These are phyloP conservation scores for Dichotomocladium elegans DNA, from an alignment of 371 early-diverging fungal species.

Conservation along the genomic window DNA sequence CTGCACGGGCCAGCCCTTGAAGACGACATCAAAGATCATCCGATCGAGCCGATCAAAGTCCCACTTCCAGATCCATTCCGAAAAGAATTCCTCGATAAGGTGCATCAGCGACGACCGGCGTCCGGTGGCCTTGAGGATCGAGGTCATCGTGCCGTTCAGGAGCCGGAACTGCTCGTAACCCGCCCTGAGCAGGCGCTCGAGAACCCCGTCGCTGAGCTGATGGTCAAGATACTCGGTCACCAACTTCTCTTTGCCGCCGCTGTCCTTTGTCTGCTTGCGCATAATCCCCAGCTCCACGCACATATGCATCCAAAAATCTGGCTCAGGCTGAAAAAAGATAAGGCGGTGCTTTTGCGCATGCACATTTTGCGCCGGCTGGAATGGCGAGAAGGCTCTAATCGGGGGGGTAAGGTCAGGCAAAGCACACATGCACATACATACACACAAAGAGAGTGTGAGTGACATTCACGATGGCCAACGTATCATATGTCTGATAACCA, in stretches of 20 bases:
- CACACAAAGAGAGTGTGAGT: not conserved
- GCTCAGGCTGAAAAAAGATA: slow-evolving; percentile 66
- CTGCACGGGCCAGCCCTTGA: slow-evolving; percentile 42
- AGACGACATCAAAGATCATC: slow-evolving; percentile 33
- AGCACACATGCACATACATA: not conserved
- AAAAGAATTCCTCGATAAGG: slow-evolving; percentile 59
- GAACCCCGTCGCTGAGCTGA: slow-evolving; percentile 53
- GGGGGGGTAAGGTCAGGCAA: not conserved
- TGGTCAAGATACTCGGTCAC: slow-evolving; percentile 61
- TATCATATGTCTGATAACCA: no score
- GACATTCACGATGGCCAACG: no score
- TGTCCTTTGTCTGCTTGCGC: slow-evolving; percentile 46
- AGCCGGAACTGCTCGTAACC: slow-evolving; percentile 64
- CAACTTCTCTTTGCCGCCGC: slow-evolving; percentile 54
- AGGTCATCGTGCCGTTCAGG: slow-evolving; percentile 42
- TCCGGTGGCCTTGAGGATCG: slow-evolving; percentile 21
- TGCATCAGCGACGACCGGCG: slow-evolving; percentile 35
- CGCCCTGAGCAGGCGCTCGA: slow-evolving; percentile 47
- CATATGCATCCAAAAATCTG: slow-evolving; percentile 75
- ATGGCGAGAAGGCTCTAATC: slow-evolving; percentile 63
- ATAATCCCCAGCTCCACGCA: slow-evolving; percentile 58
- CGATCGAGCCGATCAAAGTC: slow-evolving; percentile 54
- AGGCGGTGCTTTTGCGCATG: slow-evolving; percentile 71
- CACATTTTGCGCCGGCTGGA: slow-evolving; percentile 60
- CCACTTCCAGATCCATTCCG: slow-evolving; percentile 64